A percentile compares a stretch with the other conserved stretches of the same genome.
phyloP scores from a whole-genome alignment of 2,329 filamentous ascomycete genomes.

The Teratosphaeria gauchensis region DNA sequence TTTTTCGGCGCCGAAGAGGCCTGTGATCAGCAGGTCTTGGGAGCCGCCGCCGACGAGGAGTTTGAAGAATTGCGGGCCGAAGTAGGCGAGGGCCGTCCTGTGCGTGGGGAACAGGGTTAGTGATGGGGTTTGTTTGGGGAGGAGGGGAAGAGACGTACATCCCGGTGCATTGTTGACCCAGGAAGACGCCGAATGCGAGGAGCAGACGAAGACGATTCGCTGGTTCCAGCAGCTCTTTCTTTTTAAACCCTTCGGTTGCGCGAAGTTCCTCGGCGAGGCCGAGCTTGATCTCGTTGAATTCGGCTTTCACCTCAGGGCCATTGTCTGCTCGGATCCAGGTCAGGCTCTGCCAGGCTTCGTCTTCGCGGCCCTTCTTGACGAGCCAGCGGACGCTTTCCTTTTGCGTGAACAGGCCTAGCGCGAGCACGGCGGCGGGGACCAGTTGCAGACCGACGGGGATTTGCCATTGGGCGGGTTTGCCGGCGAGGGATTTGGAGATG shows the following conservation, averaged over 20 bases:
- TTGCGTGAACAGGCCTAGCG: conserved; percentile 40
- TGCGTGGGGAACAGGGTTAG: too few relatives aligned
- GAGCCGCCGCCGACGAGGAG: conserved; percentile 1
- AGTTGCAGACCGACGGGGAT: conserved; percentile 47
- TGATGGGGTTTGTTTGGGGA: too few relatives aligned
- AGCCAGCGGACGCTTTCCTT: conserved; percentile 45
- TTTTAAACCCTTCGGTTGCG: conserved; percentile 27
- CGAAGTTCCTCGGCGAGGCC: conserved; percentile 39
- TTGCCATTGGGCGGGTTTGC: conserved; percentile 41
- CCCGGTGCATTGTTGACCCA: neutral
- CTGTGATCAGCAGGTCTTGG: conserved; percentile 1
- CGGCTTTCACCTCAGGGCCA: neutral
- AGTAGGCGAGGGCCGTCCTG: neutral
- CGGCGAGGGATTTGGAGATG: conserved; percentile 11
- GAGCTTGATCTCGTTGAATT: conserved; percentile 3
- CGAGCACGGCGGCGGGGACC: conserved; percentile 39
- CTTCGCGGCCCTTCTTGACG: conserved; percentile 35
- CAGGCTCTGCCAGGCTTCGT: conserved; percentile 40
- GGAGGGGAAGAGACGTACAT: neutral
- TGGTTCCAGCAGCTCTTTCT: conserved; percentile 35
- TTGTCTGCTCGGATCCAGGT: conserved; percentile 43
- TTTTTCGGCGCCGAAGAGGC: conserved; percentile 1
- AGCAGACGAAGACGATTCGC: conserved; percentile 26
- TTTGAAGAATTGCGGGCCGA: conserved; percentile 1
- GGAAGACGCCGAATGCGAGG: neutral